phyloP scores from a whole-genome alignment of 2,329 filamentous ascomycete genomes.

The Purpureocillium takamizusanense region DNA sequence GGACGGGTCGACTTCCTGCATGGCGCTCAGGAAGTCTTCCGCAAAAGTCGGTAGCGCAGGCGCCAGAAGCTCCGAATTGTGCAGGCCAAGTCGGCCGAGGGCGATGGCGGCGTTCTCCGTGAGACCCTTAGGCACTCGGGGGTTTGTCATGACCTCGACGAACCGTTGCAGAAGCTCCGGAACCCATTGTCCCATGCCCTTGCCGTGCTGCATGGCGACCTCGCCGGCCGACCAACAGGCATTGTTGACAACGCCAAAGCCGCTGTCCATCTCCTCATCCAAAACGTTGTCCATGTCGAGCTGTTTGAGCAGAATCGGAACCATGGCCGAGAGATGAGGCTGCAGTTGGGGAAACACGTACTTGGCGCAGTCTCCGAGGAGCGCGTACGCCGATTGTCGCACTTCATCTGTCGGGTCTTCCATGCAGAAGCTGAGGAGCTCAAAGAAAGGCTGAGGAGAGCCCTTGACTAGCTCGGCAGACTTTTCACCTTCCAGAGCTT shows the following conservation, averaged over 20 bases:
- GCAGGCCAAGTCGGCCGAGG: slow-evolving; percentile 75
- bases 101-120: slow-evolving; percentile 93
- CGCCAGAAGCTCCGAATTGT: slow-evolving; percentile 67
- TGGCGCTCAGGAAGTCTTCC: slow-evolving; percentile 68
- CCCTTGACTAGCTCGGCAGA: slow-evolving; percentile 67
- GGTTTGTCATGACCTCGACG: slow-evolving; percentile 75
- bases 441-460: slow-evolving; percentile 78
- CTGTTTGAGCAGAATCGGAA: slow-evolving; percentile 79
- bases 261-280: slow-evolving; percentile 73
- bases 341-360: slow-evolving; percentile 80
- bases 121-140: slow-evolving; percentile 75
- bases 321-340: slow-evolving; percentile 60
- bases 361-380: slow-evolving; percentile 90
- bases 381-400: slow-evolving; percentile 87
- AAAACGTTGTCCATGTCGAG: slow-evolving; percentile 70
- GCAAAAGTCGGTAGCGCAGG: slow-evolving; percentile 75
- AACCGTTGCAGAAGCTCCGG: slow-evolving; percentile 69
- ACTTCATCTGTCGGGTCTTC: slow-evolving; percentile 86
- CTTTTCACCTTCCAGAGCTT: slow-evolving; percentile 68
- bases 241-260: slow-evolving; percentile 93
- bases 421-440: slow-evolving; percentile 86
- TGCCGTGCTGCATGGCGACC: slow-evolving; percentile 72
- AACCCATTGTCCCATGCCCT: slow-evolving; percentile 68
- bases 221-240: slow-evolving; percentile 96
- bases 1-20: slow-evolving; percentile 77